phyloP scores from a whole-genome alignment of 257 asterid genomes.

The Thymus mandschuricus region DNA sequence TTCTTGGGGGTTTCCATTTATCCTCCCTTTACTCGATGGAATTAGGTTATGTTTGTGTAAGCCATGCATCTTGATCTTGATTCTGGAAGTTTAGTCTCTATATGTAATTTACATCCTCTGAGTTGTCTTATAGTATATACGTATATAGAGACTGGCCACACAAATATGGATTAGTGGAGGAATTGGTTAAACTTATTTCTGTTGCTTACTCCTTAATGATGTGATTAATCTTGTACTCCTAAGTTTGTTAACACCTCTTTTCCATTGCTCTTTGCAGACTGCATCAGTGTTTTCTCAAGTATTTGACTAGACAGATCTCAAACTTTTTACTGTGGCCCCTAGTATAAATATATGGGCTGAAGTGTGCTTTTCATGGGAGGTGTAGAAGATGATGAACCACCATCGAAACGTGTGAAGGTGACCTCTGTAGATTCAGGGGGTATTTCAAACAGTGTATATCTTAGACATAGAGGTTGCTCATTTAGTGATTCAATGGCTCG shows the following conservation, averaged over 20 bases:
- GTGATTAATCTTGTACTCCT: conserved; percentile 7
- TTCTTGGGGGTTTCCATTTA: too few relatives aligned
- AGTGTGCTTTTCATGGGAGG: conserved; percentile 90
- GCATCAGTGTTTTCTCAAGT: conserved; percentile 10
- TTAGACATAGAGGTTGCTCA: conserved; percentile 58
- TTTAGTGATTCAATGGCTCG: conserved; percentile 67
- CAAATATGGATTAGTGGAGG: too few relatives aligned
- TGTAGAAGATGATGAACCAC: conserved; percentile 81
- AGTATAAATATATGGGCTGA: conserved; percentile 71
- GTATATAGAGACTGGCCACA: too few relatives aligned
- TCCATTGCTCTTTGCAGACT: conserved; percentile 28
- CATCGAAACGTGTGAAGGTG: conserved; percentile 79
- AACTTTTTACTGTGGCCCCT: conserved; percentile 32
- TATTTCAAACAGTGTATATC: conserved; percentile 50
- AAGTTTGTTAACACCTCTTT: not conserved
- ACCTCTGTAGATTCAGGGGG: conserved; percentile 51
- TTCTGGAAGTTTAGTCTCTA: too few relatives aligned
- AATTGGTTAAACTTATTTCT: too few relatives aligned
- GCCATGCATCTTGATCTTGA: too few relatives aligned
- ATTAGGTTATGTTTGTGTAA: too few relatives aligned
- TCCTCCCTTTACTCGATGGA: too few relatives aligned
- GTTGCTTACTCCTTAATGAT: too few relatives aligned
- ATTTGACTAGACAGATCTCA: conserved; percentile 31
- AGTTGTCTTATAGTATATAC: too few relatives aligned
- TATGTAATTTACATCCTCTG: too few relatives aligned